These are phyloP conservation scores for Bacidia rubella DNA, from an alignment of 495 filamentous ascomycete genomes.

Conservation along the genomic window DNA sequence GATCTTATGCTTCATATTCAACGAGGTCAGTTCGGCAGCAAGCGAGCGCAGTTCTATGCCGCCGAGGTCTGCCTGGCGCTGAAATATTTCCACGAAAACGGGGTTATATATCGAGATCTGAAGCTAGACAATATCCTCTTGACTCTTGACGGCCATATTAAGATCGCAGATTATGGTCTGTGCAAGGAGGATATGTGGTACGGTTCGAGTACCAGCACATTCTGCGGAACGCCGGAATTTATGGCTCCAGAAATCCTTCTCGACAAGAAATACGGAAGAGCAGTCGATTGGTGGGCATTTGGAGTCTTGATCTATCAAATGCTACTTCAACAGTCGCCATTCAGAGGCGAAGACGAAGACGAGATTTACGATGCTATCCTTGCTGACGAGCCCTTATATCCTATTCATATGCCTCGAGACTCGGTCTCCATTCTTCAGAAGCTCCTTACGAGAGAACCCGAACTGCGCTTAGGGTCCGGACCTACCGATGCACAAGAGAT, in stretches of 20 bases:
- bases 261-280: constrained; percentile 95
- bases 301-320: constrained; percentile 99
- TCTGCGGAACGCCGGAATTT: constrained; percentile 97
- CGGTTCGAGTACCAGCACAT: constrained; percentile 89
- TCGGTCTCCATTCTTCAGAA: constrained; percentile 97
- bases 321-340: constrained; percentile 96
- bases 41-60: constrained; percentile 95
- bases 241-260: constrained; percentile 99
- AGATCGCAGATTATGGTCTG: constrained; percentile 95
- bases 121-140: constrained; percentile 98
- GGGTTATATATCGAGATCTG: constrained; percentile 97
- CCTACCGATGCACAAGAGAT: constrained; percentile 98
- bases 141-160: constrained; percentile 94
- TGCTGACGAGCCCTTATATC: constrained; percentile 93
- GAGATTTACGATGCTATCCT: constrained; percentile 99
- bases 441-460: constrained; percentile 87
- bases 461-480: constrained; percentile 79
- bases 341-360: constrained; percentile 98
- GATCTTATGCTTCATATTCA: constrained; percentile 99
- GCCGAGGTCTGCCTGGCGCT: constrained; percentile 93
- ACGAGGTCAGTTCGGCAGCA: constrained; percentile 85
- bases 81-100: constrained; percentile 99
- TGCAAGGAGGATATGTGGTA: constrained; percentile 99
- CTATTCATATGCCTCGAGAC: constrained; percentile 97
- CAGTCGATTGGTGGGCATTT: constrained; percentile 99